A percentile compares a stretch with the other conserved stretches of the same genome.
Evolutionary conservation across 228 moss, liverwort and hornwort species (phyloP).

Genomic region (Sphagnum fallax): DNA sequence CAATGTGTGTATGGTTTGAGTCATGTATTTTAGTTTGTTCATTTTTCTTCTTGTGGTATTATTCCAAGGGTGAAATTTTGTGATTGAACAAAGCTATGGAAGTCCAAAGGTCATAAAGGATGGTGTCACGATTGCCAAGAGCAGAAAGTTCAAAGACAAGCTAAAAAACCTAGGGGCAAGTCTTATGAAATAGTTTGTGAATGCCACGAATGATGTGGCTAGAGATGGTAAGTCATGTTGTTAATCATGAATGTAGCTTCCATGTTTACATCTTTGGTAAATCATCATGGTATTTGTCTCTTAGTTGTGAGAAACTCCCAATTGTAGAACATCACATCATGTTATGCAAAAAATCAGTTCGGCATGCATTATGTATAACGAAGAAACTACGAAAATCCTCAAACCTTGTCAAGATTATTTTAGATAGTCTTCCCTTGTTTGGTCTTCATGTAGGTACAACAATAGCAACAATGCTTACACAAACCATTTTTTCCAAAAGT

Average conservation of each 20-base stretch:
- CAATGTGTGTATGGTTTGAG: too few species aligned
- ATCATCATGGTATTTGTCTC: too few species aligned
- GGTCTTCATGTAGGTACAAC: constrained; percentile 48
- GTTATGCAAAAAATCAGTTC: too few species aligned
- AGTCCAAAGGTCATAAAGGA: constrained; percentile 87
- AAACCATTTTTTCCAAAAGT: constrained; percentile 76
- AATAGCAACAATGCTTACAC: constrained; percentile 75
- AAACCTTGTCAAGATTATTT: too few species aligned
- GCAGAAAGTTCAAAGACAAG: constrained; percentile 84
- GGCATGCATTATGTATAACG: too few species aligned
- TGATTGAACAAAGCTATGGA: constrained; percentile 82
- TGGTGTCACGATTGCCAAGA: constrained; percentile 90
- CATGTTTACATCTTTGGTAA: too few species aligned
- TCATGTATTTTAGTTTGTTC: neutral
- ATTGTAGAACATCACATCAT: too few species aligned
- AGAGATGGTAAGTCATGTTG: constrained; percentile 52
- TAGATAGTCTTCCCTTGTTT: too few species aligned
- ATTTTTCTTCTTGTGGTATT: too few species aligned
- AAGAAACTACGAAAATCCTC: too few species aligned
- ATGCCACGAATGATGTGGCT: constrained; percentile 79
- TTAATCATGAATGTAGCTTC: too few species aligned
- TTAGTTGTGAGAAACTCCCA: too few species aligned
- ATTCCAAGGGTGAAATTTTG: constrained; percentile 75
- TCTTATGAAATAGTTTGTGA: constrained; percentile 80
- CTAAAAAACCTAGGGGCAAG: constrained; percentile 84